Percentiles rank a stretch among this genome's conserved stretches.
Evolutionary conservation across 2,329 filamentous ascomycete genomes (phyloP).

Genomic region (Daldinia eschscholtzii): DNA sequence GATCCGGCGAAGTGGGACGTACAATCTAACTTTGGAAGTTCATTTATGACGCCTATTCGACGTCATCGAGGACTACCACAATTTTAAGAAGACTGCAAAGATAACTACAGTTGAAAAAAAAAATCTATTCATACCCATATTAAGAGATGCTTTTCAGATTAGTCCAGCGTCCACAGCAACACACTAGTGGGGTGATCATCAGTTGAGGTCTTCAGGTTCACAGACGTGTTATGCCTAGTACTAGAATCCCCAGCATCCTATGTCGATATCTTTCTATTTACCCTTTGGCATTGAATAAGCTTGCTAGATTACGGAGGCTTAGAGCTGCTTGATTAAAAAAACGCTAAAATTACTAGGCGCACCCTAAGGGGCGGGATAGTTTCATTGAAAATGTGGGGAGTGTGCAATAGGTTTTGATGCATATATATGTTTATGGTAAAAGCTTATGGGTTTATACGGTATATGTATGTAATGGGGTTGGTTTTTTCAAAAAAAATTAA

Average conservation of each 20-base stretch:
- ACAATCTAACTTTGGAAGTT: neutral
- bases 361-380: too few relatives aligned
- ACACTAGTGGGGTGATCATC: conserved; percentile 25
- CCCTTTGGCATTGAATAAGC: neutral
- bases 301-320: too few relatives aligned
- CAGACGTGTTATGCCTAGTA: neutral
- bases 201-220: conserved; percentile 23
- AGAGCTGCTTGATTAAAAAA: too few relatives aligned
- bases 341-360: too few relatives aligned
- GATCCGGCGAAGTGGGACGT: conserved; percentile 14
- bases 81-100: neutral
- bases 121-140: too few relatives aligned
- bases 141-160: neutral
- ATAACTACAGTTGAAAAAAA: neutral
- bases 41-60: conserved; percentile 26
- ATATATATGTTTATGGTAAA: too few relatives aligned
- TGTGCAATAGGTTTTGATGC: too few relatives aligned
- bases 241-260: conserved; percentile 7
- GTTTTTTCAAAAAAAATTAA: too few relatives aligned
- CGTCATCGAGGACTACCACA: conserved; percentile 25
- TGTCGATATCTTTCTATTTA: conserved; percentile 1
- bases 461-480: too few relatives aligned
- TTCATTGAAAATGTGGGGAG: too few relatives aligned
- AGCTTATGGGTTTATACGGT: too few relatives aligned
- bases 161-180: neutral